These are phyloP conservation scores for Xerocomus brunneocitrinus DNA, from an alignment of 768 basidiomycete genomes.

Conservation along the genomic window DNA sequence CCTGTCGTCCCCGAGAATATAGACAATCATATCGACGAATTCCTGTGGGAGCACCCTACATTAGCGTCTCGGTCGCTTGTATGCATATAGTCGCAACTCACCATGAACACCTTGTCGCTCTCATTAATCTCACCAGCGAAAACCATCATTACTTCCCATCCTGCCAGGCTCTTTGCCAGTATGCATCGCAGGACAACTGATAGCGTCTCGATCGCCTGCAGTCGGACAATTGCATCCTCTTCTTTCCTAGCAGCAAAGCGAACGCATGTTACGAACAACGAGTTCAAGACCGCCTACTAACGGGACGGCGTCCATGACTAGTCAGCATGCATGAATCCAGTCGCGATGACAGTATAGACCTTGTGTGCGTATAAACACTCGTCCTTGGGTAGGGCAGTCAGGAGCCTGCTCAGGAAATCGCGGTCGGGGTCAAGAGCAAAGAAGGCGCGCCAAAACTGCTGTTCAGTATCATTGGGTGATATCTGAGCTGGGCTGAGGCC, in stretches of 20 bases:
- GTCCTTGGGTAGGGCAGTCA: constrained; percentile 44
- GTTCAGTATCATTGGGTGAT: constrained; percentile 38
- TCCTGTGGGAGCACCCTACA: constrained; percentile 33
- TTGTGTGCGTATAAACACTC: constrained; percentile 47
- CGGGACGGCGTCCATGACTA: constrained; percentile 8
- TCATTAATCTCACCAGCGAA: constrained; percentile 56
- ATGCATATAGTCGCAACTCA: constrained; percentile 7
- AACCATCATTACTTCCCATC: constrained; percentile 72
- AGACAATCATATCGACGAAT: constrained; percentile 45
- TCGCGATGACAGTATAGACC: constrained; percentile 32
- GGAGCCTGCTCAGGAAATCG: constrained; percentile 38
- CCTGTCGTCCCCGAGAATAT: constrained; percentile 40
- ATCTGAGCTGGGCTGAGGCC: constrained; percentile 43
- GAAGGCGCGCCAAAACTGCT: constrained; percentile 50
- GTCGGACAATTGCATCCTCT: constrained; percentile 13
- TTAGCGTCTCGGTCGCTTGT: background rate
- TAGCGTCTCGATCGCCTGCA: constrained; percentile 50
- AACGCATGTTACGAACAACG: constrained; percentile 47
- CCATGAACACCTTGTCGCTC: constrained; percentile 59
- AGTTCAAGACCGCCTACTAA: constrained; percentile 48
- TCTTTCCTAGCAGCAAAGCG: constrained; percentile 32
- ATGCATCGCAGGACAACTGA: constrained; percentile 43
- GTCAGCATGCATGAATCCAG: constrained; percentile 5
- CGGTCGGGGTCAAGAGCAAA: constrained; percentile 51
- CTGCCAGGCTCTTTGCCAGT: constrained; percentile 54